phyloP scores from a whole-genome alignment of 2,329 filamentous ascomycete genomes.

The Talaromyces sp. region DNA sequence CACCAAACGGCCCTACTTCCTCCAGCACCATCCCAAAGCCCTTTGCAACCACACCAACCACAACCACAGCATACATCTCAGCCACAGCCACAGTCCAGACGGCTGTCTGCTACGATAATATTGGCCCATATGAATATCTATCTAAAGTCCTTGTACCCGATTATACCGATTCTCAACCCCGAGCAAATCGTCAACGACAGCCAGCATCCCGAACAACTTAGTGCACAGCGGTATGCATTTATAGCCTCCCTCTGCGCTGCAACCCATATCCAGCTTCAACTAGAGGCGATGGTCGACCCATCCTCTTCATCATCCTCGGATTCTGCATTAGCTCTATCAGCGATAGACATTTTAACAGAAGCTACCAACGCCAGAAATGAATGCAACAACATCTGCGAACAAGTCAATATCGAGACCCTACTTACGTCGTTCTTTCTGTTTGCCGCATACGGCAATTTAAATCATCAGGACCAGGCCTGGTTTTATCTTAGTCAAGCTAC shows the following conservation, averaged over 20 bases:
- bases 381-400: conserved; percentile 39
- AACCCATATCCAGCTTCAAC: conserved; percentile 42
- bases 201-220: conserved; percentile 51
- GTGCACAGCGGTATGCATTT: conserved; percentile 37
- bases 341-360: conserved; percentile 63
- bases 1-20: neutral
- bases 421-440: conserved; percentile 78
- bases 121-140: conserved; percentile 39
- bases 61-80: neutral
- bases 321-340: conserved; percentile 56
- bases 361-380: conserved; percentile 43
- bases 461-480: conserved; percentile 72
- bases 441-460: conserved; percentile 64
- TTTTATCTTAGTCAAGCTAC: conserved; percentile 72
- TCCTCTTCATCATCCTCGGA: conserved; percentile 46
- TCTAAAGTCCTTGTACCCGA: conserved; percentile 40
- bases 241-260: conserved; percentile 39
- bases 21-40: neutral
- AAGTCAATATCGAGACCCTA: conserved; percentile 36
- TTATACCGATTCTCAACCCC: conserved; percentile 39
- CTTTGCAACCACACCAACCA: neutral
- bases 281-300: conserved; percentile 28
- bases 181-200: conserved; percentile 34
- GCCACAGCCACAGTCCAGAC: conserved; percentile 19
- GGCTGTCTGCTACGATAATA: conserved; percentile 30